A percentile compares a stretch with the other conserved stretches of the same genome.
Evolutionary conservation across 1,284 basidiomycete genomes (phyloP).

Genomic region (Lentinula novae-zelandiae): DNA sequence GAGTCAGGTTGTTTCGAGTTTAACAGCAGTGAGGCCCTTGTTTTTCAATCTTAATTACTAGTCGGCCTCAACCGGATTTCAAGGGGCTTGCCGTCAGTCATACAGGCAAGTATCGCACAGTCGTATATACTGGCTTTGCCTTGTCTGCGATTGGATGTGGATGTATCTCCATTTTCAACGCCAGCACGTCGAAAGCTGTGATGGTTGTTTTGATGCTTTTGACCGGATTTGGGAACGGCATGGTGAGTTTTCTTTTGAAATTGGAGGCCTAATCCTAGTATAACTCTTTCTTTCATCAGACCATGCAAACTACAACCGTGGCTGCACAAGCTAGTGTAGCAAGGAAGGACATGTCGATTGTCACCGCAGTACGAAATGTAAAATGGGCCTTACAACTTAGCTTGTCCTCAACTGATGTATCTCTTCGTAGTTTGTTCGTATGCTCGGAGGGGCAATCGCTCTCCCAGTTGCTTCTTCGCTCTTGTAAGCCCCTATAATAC

Average conservation of each 20-base stretch:
- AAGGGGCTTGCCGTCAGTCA: slow-evolving; percentile 61
- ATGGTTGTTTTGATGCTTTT: slow-evolving; percentile 69
- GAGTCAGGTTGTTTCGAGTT: slow-evolving; percentile 55
- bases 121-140: slow-evolving; percentile 62
- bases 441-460: slow-evolving; percentile 60
- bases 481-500: slow-evolving; percentile 31
- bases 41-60: background rate
- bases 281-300: slow-evolving; percentile 29
- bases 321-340: slow-evolving; percentile 70
- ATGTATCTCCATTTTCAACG: slow-evolving; percentile 57
- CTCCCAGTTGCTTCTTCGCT: slow-evolving; percentile 60
- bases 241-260: slow-evolving; percentile 30
- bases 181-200: slow-evolving; percentile 42
- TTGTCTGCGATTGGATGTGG: slow-evolving; percentile 70
- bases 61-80: background rate
- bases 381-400: slow-evolving; percentile 37
- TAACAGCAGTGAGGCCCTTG: slow-evolving; percentile 36
- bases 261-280: background rate
- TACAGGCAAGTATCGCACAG: slow-evolving; percentile 62
- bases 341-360: slow-evolving; percentile 65
- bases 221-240: slow-evolving; percentile 65
- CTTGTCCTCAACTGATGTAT: background rate
- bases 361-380: slow-evolving; percentile 65
- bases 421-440: slow-evolving; percentile 50
- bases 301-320: slow-evolving; percentile 60